Conservation (phyloP, 805 yeast species). For the Candida anglica region DNA sequence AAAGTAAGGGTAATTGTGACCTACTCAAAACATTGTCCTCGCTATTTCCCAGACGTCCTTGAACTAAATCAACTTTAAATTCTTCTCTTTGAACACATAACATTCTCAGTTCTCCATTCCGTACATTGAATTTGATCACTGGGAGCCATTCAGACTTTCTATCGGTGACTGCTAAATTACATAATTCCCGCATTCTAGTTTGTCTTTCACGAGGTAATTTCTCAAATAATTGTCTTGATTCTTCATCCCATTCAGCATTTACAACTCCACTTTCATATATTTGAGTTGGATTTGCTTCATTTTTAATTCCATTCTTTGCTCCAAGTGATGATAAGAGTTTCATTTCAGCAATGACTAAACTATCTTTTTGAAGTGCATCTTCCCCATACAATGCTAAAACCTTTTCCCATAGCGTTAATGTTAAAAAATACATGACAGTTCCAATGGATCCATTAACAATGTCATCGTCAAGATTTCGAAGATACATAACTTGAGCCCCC, state of each 20-base stretch:
- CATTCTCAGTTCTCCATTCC: slow-evolving; percentile 16
- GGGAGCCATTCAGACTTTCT: slow-evolving; percentile 18
- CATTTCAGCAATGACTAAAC: slow-evolving; percentile 19
- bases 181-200: slow-evolving; percentile 15
- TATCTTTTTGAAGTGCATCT: slow-evolving; percentile 12
- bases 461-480: slow-evolving; percentile 69
- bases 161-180: slow-evolving; percentile 19
- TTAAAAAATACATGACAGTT: slow-evolving; percentile 54
- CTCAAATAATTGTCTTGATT: slow-evolving; percentile 11
- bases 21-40: slow-evolving; percentile 1
- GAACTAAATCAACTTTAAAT: slow-evolving; percentile 29
- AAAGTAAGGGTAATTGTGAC: slow-evolving; percentile 75
- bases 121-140: slow-evolving; percentile 25
- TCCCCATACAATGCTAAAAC: slow-evolving; percentile 21
- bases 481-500: slow-evolving; percentile 92
- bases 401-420: slow-evolving; percentile 15
- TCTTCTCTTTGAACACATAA: slow-evolving; percentile 33
- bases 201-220: slow-evolving; percentile 23
- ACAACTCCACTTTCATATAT: no score
- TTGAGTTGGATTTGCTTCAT: no score
- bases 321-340: slow-evolving; percentile 17
- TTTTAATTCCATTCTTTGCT: slow-evolving; percentile 9
- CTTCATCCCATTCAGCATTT: slow-evolving; percentile 12
- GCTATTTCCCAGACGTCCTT: slow-evolving; percentile 5
- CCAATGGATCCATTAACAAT: slow-evolving; percentile 94